Evolutionary conservation across 768 basidiomycete genomes (phyloP), one percentile per base, ranked within the genome.

Genomic region (Saitozyma sp.): DNA sequence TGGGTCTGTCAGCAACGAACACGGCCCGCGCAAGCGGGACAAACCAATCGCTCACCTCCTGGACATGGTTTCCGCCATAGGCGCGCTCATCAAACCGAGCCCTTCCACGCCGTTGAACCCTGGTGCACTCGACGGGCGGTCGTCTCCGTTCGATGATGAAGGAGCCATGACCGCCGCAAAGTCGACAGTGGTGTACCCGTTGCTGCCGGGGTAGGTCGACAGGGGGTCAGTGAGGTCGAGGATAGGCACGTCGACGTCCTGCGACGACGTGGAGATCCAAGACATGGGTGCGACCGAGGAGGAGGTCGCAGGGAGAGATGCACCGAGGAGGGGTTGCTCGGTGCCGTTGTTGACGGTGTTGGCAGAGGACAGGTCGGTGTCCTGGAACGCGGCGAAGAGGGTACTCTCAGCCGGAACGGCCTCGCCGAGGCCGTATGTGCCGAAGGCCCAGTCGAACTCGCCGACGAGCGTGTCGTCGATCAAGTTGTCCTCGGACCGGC

Each of bases 11-110:
- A 69, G 65, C 48, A 8, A 16, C 13, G 10, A 56, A 9, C 20
- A 10, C 48, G 17, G 20, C 52, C 16, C 19, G 38, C 45, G 16
- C 29, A 29, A 29, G 29, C 29, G 29, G 29, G 42, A 56, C 6
- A 48, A 14, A 10, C 11, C 8, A 39, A 13, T 8, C 2, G 61
- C 74, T 68, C 62, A 73, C 74, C 71, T 76, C 65, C 68, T 65
- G 40, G 61, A 61, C 74, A 76, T 76, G 17, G 62, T 39, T 19
- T 64, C 71, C 38, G 48, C 62, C 20, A 58, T 52, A 16, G 69
- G 68, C 42, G 66, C 72, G 69, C 74, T 73, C 71, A 71, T 67
- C 74, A 73, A 45, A 16, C 63, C 62, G 9, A 58, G 58, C 54
- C 58, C 65, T 61, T 71, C 68, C 53, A 56, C 64, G 17, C 63